phyloP scores from a whole-genome alignment of 2,329 filamentous ascomycete genomes.

The Parastagonospora nodorum region DNA sequence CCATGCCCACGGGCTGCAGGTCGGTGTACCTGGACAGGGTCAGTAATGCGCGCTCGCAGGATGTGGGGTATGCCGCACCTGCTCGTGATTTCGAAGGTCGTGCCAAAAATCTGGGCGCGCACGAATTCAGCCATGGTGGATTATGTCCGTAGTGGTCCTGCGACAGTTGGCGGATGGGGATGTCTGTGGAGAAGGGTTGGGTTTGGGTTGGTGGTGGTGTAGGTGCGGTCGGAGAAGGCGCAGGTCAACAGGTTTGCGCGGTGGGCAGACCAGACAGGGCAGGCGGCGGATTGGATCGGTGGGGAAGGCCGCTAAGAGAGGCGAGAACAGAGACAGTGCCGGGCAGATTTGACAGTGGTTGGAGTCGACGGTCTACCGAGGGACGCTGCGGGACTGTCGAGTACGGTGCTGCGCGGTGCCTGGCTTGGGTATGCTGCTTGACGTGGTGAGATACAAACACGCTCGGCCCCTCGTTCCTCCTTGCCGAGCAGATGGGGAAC shows the following conservation, averaged over 20 bases:
- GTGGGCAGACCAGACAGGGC: constrained; percentile 9
- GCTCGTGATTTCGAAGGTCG: constrained; percentile 99
- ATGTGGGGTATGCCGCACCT: constrained; percentile 64
- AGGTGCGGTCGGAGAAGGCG: constrained; percentile 18
- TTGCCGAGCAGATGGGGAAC: constrained; percentile 7
- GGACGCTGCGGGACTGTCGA: no score
- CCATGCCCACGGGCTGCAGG: constrained; percentile 98
- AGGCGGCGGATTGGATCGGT: constrained; percentile 28
- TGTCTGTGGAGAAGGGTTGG: constrained; percentile 14
- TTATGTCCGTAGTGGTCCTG: constrained; percentile 17
- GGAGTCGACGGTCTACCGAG: no score
- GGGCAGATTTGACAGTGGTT: no score
- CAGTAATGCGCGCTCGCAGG: constrained; percentile 22
- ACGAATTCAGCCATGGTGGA: constrained; percentile 96
- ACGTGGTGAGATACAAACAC: constrained; percentile 14
- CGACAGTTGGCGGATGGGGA: constrained; percentile 28
- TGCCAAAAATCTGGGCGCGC: constrained; percentile 98
- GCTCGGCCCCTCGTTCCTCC: no score
- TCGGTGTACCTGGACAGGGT: constrained; percentile 79
- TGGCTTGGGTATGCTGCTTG: no score
- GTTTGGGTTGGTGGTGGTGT: constrained; percentile 19
- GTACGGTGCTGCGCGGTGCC: no score
- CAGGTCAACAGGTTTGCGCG: constrained; percentile 22
- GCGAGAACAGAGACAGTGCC: neutral
- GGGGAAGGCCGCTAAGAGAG: constrained; percentile 5